These are phyloP conservation scores for Dacryopinax spathularia DNA, from an alignment of 768 basidiomycete species.

Conservation along the genomic window DNA sequence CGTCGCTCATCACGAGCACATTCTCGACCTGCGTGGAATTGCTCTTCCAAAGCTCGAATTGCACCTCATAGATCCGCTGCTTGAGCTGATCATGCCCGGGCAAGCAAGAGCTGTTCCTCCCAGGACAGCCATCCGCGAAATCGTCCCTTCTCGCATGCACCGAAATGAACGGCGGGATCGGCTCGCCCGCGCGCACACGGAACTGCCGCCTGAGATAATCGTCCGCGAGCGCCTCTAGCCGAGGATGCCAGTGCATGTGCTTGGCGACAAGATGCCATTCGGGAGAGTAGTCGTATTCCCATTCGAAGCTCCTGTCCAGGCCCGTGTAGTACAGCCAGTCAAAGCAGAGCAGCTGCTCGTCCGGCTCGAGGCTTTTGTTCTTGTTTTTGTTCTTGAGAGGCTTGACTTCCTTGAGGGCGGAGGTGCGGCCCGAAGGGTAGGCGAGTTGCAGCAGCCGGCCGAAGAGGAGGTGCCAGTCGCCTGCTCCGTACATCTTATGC, in stretches of 20 bases:
- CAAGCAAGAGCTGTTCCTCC: not conserved
- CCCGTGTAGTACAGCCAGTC: constrained; percentile 31
- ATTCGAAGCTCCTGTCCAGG: constrained; percentile 16
- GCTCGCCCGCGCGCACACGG: not conserved
- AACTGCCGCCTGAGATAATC: constrained; percentile 1
- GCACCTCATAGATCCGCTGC: constrained; percentile 42
- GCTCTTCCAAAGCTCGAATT: constrained; percentile 29
- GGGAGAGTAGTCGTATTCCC: constrained; percentile 37
- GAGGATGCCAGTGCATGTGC: constrained; percentile 37
- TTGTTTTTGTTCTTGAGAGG: not conserved
- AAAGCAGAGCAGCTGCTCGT: constrained; percentile 30
- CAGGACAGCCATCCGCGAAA: constrained; percentile 33
- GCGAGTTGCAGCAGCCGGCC: constrained; percentile 24
- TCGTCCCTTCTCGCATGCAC: constrained; percentile 46
- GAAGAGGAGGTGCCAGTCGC: constrained; percentile 23
- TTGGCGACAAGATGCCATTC: constrained; percentile 44
- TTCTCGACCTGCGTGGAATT: constrained; percentile 27
- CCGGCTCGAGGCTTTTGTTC: constrained; percentile 19
- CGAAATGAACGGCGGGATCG: constrained; percentile 30
- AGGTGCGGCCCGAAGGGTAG: constrained; percentile 19
- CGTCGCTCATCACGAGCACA: constrained; percentile 55
- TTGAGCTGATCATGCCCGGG: constrained; percentile 28
- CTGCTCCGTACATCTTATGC: constrained; percentile 22
- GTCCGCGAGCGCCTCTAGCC: constrained; percentile 29
- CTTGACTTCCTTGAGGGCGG: not conserved